Base-by-base conservation (phyloP, 2,329 filamentous ascomycete species). In the Aspergillus sp. region DNA sequence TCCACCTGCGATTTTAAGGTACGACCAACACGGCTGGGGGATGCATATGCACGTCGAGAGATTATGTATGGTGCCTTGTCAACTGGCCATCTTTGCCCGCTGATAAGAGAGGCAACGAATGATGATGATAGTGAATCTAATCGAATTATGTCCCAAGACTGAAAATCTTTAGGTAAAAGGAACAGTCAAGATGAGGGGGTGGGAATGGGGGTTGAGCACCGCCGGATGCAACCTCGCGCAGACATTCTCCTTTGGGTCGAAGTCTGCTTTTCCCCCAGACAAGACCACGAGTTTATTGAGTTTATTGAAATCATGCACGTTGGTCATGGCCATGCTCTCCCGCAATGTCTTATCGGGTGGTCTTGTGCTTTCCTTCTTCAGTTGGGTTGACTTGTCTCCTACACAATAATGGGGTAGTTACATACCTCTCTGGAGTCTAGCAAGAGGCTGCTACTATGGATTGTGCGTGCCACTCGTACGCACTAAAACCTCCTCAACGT, bases 81-180 rank as follows among this genome's bases (percentile, higher is more conserved):
- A 25, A 32, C 47, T 30, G 47, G n/a, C 44, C 36, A 50, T 21
- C 39, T 47, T 47, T 11, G 27, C 27, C 44, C 36, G 42, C 50
- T 59, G 61, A 60, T 61, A 62, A 59, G 41, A 39, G 52, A 60
- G 50, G 57, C 51, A 50, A 61, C 59, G 54, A 64, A 65, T 62
- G 50, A 54, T n/a, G 51, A 56, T 25, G 39, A 44, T 30, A 54
- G 39, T 38, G 47, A 38, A 49, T 51, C 60, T 57, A 53, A 59
- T 58, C 44, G 11, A 36, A 58, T 60, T 62, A 54, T 61, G 61
- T 62, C 41, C 49, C 32, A 51, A 36, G 23, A 15, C 54, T 15
- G 10, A 41, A 67, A 68, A 47, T 49, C 53, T 23, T 70, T 71
- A 68, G 63, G 69, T 71, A 70, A 70, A 64, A 65, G 55, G 56